These are phyloP conservation scores for Colletotrichum nymphaeae DNA, from an alignment of 2,329 filamentous ascomycete species.

Conservation along the genomic window DNA sequence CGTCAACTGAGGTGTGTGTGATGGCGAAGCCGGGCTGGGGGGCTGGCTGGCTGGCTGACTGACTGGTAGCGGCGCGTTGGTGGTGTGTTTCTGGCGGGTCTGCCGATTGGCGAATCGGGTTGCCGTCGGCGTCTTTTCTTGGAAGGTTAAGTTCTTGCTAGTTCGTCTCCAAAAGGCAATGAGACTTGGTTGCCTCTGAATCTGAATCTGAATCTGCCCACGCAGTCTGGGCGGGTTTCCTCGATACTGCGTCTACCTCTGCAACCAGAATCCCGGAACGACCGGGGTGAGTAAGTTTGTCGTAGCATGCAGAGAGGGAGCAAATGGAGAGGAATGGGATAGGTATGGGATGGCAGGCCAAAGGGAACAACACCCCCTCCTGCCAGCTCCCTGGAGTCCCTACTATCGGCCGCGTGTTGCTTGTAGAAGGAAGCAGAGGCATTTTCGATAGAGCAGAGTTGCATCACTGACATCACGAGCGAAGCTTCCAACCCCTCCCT, in stretches of 20 bases:
- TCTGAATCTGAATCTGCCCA: not conserved
- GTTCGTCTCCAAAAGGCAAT: not conserved
- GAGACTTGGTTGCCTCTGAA: not conserved
- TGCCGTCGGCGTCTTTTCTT: not conserved
- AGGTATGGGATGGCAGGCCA: conserved; percentile 9
- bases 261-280: conserved; percentile 1
- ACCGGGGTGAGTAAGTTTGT: not conserved
- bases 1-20: not conserved
- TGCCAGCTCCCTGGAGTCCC: not conserved
- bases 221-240: not conserved
- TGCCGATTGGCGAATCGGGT: conserved; percentile 3
- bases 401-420: not conserved
- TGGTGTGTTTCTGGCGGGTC: not conserved
- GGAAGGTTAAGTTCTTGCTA: not conserved
- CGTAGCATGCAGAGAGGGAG: not conserved
- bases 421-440: not conserved
- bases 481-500: conserved; percentile 9
- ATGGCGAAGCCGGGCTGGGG: conserved; percentile 21
- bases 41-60: not conserved
- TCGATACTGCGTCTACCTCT: not conserved
- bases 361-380: not conserved
- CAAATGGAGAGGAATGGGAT: conserved; percentile 11
- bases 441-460: not conserved
- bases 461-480: conserved; percentile 23
- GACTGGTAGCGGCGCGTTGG: conserved; percentile 8